Base-by-base conservation (phyloP, 2,329 filamentous ascomycete species). In the Sclerotinia sclerotiorum region DNA sequence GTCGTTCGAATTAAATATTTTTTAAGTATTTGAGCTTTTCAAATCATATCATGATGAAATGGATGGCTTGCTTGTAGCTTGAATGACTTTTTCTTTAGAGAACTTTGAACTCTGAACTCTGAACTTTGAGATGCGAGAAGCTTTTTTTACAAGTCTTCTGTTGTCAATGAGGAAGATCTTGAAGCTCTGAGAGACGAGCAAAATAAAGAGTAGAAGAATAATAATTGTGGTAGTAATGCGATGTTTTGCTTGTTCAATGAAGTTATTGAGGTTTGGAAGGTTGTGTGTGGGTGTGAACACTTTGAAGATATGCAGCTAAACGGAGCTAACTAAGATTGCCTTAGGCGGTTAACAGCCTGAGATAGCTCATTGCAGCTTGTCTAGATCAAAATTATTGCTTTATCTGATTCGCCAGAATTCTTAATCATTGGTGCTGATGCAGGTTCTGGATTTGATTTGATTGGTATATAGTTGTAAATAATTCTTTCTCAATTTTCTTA, bases 11-110 rank as follows among this genome's bases (percentile, higher is more conserved):
- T 51, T 62, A 51, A 46, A 62, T 51, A 51, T 39, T 39, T 62
- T 49, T 49, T 49, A 27, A 10, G 24, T 51, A 51, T 6, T 57
- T 58, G 13, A 39, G 39, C 29, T 51, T 62, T 62, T 21, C 32
- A 39, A 49, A 51, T 13, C 46, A 62, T 46, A 32, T 62, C 32
- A 62, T 39, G 32, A 63, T 17, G 60, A 46, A 32, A 46, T 46
- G 15, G 29, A 32, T 19, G 56, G 39, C 24, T 46, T 63, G 24
- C 46, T 51, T 63, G 29, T 35, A 27, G 17, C 21, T 55, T 35
- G 39, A 42, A 17, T 42, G 39, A 3, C 29, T 56, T 19, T 7
- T 51, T 24, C 32, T 19, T 56, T 56, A 5, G 39, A 42, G 13
- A 56, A n/a, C 54, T 8, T 42, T 42, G 39, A 42, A 42, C 39